Evolutionary conservation across 1,139 yeast genomes (phyloP).

Genomic region (Geotrichum europaeum): DNA sequence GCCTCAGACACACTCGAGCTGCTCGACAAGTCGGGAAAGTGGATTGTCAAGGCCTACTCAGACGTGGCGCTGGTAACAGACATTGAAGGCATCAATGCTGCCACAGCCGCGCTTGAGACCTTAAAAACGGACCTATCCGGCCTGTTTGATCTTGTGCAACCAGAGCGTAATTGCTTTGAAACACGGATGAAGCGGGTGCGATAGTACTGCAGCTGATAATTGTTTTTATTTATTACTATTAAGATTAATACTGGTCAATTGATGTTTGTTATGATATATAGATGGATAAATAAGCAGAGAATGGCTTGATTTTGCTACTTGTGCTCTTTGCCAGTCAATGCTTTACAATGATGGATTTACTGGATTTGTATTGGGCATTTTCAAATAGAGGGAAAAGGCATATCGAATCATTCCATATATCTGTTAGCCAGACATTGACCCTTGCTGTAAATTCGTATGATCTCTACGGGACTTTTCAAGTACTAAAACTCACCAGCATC

Average conservation of each 20-base stretch:
- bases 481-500: too few species aligned
- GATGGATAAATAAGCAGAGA: not conserved
- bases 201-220: conserved; percentile 2
- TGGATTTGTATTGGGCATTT: too few species aligned
- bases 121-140: conserved; percentile 63
- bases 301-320: too few species aligned
- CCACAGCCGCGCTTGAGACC: conserved; percentile 54
- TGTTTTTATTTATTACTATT: not conserved
- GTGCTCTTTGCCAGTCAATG: too few species aligned
- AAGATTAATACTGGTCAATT: not conserved
- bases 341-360: too few species aligned
- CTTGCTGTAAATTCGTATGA: too few species aligned
- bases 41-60: conserved; percentile 60
- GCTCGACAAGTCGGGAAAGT: conserved; percentile 51
- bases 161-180: conserved; percentile 79
- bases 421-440: too few species aligned
- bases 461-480: too few species aligned
- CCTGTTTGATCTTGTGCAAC: conserved; percentile 59
- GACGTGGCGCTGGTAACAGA: conserved; percentile 71
- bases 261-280: not conserved
- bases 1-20: conserved; percentile 24
- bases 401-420: too few species aligned
- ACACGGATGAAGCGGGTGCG: conserved; percentile 44
- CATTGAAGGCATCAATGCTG: conserved; percentile 61
- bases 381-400: too few species aligned